phyloP scores from a whole-genome alignment of 345 rosid species.

The Noccaea bulbosa region DNA sequence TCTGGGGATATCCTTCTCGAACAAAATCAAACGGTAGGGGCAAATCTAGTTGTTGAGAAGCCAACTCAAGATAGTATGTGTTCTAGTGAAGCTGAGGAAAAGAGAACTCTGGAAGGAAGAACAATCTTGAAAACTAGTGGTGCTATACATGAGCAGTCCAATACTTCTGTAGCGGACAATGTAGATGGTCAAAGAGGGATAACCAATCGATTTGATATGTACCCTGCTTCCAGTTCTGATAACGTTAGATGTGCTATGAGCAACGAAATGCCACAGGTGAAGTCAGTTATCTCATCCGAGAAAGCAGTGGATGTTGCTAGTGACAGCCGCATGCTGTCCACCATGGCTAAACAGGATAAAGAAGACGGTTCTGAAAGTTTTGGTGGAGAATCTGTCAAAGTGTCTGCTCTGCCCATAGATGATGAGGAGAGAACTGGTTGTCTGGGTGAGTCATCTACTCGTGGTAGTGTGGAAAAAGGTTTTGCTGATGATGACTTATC shows the following conservation, averaged over 20 bases:
- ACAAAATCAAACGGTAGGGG: conserved; percentile 40
- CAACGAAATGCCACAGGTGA: conserved; percentile 34
- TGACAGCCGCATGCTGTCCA: conserved; percentile 42
- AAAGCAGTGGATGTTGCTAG: conserved; percentile 42
- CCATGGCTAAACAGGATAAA: conserved; percentile 39
- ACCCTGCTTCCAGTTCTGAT: conserved; percentile 33
- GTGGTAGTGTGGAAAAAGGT: conserved; percentile 38
- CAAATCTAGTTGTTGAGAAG: conserved; percentile 25
- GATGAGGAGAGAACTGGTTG: conserved; percentile 43
- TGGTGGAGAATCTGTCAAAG: conserved; percentile 39
- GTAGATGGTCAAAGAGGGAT: conserved; percentile 27
- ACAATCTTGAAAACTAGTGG: conserved; percentile 37
- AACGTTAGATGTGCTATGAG: conserved; percentile 31
- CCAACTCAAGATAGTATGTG: conserved; percentile 19
- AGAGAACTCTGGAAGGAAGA: conserved; percentile 35
- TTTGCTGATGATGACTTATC: conserved; percentile 24
- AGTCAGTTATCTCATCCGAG: conserved; percentile 39
- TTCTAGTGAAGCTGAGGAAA: conserved; percentile 41
- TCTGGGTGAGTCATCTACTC: conserved; percentile 38
- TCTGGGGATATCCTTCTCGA: conserved; percentile 34
- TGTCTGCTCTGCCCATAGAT: conserved; percentile 34
- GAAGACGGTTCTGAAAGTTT: conserved; percentile 39
- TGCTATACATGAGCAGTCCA: conserved; percentile 39
- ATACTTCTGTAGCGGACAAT: conserved; percentile 35
- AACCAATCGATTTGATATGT: conserved; percentile 39